Percentiles rank a stretch among this genome's conserved stretches.
Evolutionary conservation across 768 basidiomycete genomes (phyloP).

Genomic region (Kwoniella sp.): DNA sequence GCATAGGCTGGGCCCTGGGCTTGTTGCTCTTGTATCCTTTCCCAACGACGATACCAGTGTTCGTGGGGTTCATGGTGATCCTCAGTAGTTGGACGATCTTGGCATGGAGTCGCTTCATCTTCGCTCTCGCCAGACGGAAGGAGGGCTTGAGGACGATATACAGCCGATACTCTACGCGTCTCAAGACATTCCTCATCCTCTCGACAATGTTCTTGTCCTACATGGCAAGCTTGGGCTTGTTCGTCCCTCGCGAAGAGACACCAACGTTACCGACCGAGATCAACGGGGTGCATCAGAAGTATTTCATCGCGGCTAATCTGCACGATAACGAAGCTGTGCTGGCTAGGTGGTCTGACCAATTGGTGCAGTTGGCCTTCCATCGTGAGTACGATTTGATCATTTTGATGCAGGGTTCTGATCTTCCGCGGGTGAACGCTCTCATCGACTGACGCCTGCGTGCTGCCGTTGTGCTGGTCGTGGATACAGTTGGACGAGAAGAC

Average conservation of each 20-base stretch:
- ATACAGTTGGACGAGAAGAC: conserved; percentile 58
- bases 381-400: conserved; percentile 21
- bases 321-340: conserved; percentile 58
- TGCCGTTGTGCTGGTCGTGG: too few relatives aligned
- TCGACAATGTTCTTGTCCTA: conserved; percentile 15
- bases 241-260: conserved; percentile 5
- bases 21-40: conserved; percentile 26
- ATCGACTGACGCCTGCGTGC: not conserved
- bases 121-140: not conserved
- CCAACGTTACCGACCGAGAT: not conserved
- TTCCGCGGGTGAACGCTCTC: too few relatives aligned
- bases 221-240: conserved; percentile 10
- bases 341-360: conserved; percentile 58
- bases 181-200: not conserved
- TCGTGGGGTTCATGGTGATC: conserved; percentile 8
- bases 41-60: conserved; percentile 34
- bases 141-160: not conserved
- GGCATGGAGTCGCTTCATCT: conserved; percentile 9
- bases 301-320: conserved; percentile 59
- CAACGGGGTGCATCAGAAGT: conserved; percentile 12
- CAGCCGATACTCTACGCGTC: conserved; percentile 6
- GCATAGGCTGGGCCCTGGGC: conserved; percentile 3
- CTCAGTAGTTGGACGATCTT: conserved; percentile 16
- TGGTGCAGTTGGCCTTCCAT: conserved; percentile 48
- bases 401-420: not conserved